Percentiles rank a stretch among this genome's conserved stretches.
Evolutionary conservation across 2,329 filamentous ascomycete genomes (phyloP).

Genomic region (Leptosphaerulina australis): DNA sequence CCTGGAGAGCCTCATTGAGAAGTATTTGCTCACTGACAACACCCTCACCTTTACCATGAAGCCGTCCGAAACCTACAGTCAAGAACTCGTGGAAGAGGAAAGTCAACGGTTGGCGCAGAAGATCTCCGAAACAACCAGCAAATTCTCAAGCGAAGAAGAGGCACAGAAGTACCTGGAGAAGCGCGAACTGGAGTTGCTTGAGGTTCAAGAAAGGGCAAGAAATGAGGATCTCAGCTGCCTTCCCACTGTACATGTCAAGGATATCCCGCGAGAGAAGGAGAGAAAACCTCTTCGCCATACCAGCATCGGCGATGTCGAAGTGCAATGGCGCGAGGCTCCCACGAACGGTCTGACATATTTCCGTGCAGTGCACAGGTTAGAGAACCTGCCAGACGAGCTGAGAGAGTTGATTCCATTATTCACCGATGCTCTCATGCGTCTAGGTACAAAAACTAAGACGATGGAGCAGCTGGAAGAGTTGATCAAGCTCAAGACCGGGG

Average conservation of each 20-base stretch:
- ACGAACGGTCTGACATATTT: slow-evolving; percentile 98
- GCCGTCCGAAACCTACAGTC: slow-evolving; percentile 75
- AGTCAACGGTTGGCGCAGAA: slow-evolving; percentile 73
- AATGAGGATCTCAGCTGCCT: slow-evolving; percentile 85
- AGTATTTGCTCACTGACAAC: slow-evolving; percentile 86
- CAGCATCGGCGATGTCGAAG: slow-evolving; percentile 66
- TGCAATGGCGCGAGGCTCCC: slow-evolving; percentile 89
- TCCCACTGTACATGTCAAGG: slow-evolving; percentile 84
- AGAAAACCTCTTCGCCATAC: slow-evolving; percentile 69
- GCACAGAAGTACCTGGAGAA: slow-evolving; percentile 74
- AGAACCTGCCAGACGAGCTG: slow-evolving; percentile 81
- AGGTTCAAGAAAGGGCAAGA: slow-evolving; percentile 82
- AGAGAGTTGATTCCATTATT: slow-evolving; percentile 86
- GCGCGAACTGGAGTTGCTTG: slow-evolving; percentile 78
- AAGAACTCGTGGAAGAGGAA: slow-evolving; percentile 79
- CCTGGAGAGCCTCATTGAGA: slow-evolving; percentile 82
- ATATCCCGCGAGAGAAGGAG: slow-evolving; percentile 83
- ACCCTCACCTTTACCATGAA: slow-evolving; percentile 94
- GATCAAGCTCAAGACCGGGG: slow-evolving; percentile 95
- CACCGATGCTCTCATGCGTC: slow-evolving; percentile 87
- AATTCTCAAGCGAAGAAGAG: slow-evolving; percentile 72
- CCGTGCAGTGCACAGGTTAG: slow-evolving; percentile 80
- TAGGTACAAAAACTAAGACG: slow-evolving; percentile 83
- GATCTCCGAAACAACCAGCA: slow-evolving; percentile 70
- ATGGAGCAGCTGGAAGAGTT: slow-evolving; percentile 96